Evolutionary conservation across 2,329 filamentous ascomycete species (phyloP).

Genomic region (Aspergillus fischeri): DNA sequence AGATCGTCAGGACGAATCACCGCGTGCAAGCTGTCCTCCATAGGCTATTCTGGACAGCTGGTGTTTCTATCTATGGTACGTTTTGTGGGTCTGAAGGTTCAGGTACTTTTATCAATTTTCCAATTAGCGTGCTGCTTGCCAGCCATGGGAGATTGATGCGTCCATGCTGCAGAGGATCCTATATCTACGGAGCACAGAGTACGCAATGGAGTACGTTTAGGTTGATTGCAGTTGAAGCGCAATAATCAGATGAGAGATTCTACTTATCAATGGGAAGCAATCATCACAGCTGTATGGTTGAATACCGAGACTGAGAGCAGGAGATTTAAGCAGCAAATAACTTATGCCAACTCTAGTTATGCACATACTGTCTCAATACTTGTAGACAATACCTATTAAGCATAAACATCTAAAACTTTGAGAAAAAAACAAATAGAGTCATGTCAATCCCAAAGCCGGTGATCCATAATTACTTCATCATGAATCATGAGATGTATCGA

Average conservation of each 20-base stretch:
- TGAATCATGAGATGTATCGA: background rate
- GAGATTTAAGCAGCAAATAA: too few relatives aligned
- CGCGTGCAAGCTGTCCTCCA: background rate
- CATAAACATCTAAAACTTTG: background rate
- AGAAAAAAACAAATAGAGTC: background rate
- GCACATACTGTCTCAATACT: background rate
- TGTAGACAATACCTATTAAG: background rate
- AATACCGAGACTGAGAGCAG: too few relatives aligned
- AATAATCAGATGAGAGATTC: too few relatives aligned
- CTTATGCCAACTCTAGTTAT: background rate
- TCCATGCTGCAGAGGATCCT: background rate
- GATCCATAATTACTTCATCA: background rate
- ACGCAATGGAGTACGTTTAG: background rate
- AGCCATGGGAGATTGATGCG: background rate
- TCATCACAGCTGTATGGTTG: background rate
- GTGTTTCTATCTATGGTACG: constrained; percentile 14
- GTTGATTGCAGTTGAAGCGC: too few relatives aligned
- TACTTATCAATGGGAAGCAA: background rate
- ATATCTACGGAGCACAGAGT: background rate
- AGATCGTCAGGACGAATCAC: background rate
- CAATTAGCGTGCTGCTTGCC: background rate
- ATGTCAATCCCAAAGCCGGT: background rate
- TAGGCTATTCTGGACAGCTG: background rate
- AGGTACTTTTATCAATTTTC: background rate
- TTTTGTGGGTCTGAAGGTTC: constrained; percentile 6